Percentiles rank a stretch among this genome's conserved stretches.
These are phyloP conservation scores for Plasmodium coatneyi DNA, from an alignment of 169 alveolate genomes.

Conservation along the genomic window DNA sequence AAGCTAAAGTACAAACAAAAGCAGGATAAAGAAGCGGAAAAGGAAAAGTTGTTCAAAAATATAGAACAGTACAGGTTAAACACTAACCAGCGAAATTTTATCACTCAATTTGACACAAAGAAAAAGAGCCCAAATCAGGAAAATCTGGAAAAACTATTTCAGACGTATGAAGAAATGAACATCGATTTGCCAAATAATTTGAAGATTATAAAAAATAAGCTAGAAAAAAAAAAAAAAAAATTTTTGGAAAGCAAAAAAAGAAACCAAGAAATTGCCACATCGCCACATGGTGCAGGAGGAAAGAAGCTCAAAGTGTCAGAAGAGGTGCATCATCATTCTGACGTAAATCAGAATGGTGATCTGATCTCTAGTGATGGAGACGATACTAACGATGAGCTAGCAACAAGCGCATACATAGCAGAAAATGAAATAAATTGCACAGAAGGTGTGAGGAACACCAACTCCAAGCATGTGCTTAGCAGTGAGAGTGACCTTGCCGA, in stretches of 20 bases:
- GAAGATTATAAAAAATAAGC: constrained; percentile 27
- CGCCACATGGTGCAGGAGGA: background rate
- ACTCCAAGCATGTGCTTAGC: background rate
- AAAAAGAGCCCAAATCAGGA: constrained; percentile 40
- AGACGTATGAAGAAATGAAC: constrained; percentile 60
- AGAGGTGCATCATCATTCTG: background rate
- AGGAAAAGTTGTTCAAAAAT: constrained; percentile 65
- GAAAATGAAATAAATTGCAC: background rate
- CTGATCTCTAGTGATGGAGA: background rate
- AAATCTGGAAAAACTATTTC: constrained; percentile 43
- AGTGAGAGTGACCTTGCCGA: background rate
- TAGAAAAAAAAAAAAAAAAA: constrained; percentile 52
- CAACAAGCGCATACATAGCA: background rate
- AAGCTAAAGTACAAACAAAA: constrained; percentile 49
- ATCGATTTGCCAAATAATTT: constrained; percentile 77
- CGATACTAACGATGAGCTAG: background rate
- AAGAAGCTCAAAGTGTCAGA: constrained; percentile 21
- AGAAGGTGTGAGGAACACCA: background rate
- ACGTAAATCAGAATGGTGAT: background rate
- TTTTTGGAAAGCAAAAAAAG: constrained; percentile 28
- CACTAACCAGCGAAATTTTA: constrained; percentile 44
- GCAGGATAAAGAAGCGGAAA: constrained; percentile 49
- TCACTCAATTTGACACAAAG: constrained; percentile 41
- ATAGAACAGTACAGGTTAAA: constrained; percentile 72
- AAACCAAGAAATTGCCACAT: background rate